Evolutionary conservation across 2,329 filamentous ascomycete species (phyloP), one percentile per base, ranked within the genome.

Genomic region (Lecanosticta acicola): DNA sequence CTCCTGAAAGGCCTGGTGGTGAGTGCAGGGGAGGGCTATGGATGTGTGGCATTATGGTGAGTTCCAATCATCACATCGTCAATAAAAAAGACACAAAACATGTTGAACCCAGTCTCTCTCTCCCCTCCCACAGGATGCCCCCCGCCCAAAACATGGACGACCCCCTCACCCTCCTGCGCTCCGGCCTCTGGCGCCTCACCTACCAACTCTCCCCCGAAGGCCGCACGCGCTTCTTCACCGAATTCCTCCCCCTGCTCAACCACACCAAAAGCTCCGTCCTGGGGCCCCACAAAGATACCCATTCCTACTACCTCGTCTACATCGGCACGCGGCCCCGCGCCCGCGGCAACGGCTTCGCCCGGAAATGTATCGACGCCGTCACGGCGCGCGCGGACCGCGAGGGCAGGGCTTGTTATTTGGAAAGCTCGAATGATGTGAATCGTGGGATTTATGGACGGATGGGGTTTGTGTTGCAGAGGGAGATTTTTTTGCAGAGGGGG

Each of bases 231-330:
- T 89, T 88, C 76, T 89, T 86, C 68, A 69, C 74, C 52, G 87
- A 93, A 67, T 81, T 91, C 67, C 67, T 89, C 39, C 85, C 86
- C 13, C 74, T 88, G 37, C 76, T 93, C 53, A 80, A 87, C 67
- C 71, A 81, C 56, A 83, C 83, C 60, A 90, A 90, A 71, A 70
- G 74, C 50, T 74, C 79, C 50, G 75, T 85, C 50, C 77, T 93
- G 66, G 83, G 83, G 17, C 16, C 43, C 17, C 72, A 77, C 32
- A 76, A 80, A 41, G 83, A 87, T 62, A 65, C 73, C 56, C 73
- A 84, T 50, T 81, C 78, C 61, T 93, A 86, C 76, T 93, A 93
- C 65, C 80, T 94, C 44, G 85, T 89, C 39, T 93, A 91, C 66
- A 74, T 94, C 50, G 87, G 87, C 51, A 89, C 85, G 41, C 84